Evolutionary conservation across 352 stramenopile species (phyloP), one percentile per base, ranked within the genome.

Genomic region (Phytophthora pseudosyringae): DNA sequence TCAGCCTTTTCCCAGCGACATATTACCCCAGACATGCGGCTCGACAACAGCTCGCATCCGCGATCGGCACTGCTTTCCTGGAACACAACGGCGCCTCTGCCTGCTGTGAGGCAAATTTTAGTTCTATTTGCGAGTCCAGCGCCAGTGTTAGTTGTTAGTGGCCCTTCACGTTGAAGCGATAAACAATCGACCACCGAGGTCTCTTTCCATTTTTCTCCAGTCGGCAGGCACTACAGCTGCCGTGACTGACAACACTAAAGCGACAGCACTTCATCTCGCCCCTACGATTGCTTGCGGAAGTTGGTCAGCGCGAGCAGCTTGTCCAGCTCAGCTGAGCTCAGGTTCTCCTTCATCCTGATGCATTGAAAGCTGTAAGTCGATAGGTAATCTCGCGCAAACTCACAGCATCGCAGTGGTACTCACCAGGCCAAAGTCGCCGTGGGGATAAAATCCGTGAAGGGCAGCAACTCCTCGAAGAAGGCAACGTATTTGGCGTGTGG

Each of bases 391-490:
- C 21, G 21, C 25, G 11, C 39, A 28, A 25, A 44, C 6, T 13
- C 39, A 32, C 15, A 44, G 31, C 4, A 58, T 40, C 26, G 6
- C 7, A 44, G 39, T 9, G 9, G 29, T 21, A 52, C 75, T 5
- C 53, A 91, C 93, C 95, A 99, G 10, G 91, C 93, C 33, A 98
- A 58, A 2, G 91, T 98, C 9, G 95, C 96, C n/a, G 89, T 97
- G 10, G 96, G 96, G 40, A 99, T 90, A 35, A 97, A 83, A 71
- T 99, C 96, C 11, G 96, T 98, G 76, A 99, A 98, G 1, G 96
- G 96, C 46, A 99, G 64, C 13, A 95, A 11, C 56, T 97, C 86
- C 41, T 95, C 86, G 3, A 94, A 15, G 54, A 93, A 87, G 3
- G 74, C 80, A 28, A 98, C 43, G 59, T 98, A 98, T 67, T 97